Evolutionary conservation across 2,329 filamentous ascomycete species (phyloP), one percentile per base, ranked within the genome.

Genomic region (Colletotrichum karsti): DNA sequence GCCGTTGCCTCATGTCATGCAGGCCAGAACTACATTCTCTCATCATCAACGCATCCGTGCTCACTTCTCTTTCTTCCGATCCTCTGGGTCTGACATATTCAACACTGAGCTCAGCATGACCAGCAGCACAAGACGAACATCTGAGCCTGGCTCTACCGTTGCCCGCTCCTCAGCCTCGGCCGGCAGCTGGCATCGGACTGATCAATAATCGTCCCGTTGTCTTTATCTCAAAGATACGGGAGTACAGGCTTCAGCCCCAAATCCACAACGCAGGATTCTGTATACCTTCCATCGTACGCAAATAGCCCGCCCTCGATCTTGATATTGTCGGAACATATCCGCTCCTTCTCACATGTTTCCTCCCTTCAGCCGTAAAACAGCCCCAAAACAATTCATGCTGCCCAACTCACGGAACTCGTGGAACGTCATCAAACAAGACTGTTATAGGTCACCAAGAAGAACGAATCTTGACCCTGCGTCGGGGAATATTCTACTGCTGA

Each of bases 1-100:
- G 46, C 59, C 60, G 60, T 58, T 58, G 64, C 64, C 64, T 67
- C 64, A 64, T 10, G 46, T 35, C 53, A 67, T 67, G 64, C 64
- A 67, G 39, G 53, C 10, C 44, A 63, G 59, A 64, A 67, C 53
- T 64, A 15, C 59, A 67, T 64, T 28, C 30, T 53, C 53, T 22
- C 59, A 64, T 64, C 37, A 30, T 20, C 44, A 18, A 7, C 12
- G 15, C 53, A 42, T 54, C 59, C 41, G 63, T 67, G 63, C 55
- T 18, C 42, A 15, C 48, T 54, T 33, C 42, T 48, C 35, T 15
- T 44, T 33, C 60, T 67, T 58, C 44, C 60, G 46, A 42, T 30
- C 15, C 42, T 35, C 51, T 50, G 46, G 60, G n/a, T 42, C 44
- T 67, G 44, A 37, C 64, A 39, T 53, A 13, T 41, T 13, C 37